These are phyloP conservation scores for Chlorella variabilis DNA, from an alignment of 163 green algal genomes.

Conservation along the genomic window DNA sequence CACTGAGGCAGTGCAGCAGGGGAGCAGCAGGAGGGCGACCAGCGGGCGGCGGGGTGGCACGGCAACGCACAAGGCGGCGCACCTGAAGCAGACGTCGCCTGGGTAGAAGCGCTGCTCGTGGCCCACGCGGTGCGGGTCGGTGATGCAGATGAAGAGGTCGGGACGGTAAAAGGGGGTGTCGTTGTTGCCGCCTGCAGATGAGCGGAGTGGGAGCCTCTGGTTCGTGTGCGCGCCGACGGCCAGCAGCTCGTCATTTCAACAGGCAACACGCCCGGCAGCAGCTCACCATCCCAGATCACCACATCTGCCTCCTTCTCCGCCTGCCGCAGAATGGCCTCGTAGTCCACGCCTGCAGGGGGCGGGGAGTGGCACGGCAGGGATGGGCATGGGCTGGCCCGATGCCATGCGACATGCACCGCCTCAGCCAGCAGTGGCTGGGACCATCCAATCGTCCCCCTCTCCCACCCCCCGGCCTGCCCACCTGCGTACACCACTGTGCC, in stretches of 20 bases:
- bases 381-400: too few relatives aligned
- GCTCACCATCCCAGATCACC: conserved; percentile 42
- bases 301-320: conserved; percentile 55
- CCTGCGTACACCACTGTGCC: conserved; percentile 50
- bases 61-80: too few relatives aligned
- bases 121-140: conserved; percentile 54
- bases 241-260: too few relatives aligned
- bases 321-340: conserved; percentile 49
- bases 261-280: too few relatives aligned
- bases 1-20: neutral
- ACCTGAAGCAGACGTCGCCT: conserved; percentile 56
- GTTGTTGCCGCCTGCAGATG: conserved; percentile 48
- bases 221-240: neutral
- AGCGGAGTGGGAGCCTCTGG: neutral
- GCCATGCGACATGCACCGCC: too few relatives aligned
- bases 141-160: conserved; percentile 56
- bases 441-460: too few relatives aligned
- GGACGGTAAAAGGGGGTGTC: conserved; percentile 54
- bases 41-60: neutral
- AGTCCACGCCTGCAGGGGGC: conserved; percentile 57
- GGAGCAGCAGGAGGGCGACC: neutral
- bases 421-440: too few relatives aligned
- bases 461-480: neutral
- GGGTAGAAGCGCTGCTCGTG: conserved; percentile 55
- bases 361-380: too few relatives aligned